Conservation (phyloP, 208 protist species). For the Trypanosomatidae sp. region DNA sequence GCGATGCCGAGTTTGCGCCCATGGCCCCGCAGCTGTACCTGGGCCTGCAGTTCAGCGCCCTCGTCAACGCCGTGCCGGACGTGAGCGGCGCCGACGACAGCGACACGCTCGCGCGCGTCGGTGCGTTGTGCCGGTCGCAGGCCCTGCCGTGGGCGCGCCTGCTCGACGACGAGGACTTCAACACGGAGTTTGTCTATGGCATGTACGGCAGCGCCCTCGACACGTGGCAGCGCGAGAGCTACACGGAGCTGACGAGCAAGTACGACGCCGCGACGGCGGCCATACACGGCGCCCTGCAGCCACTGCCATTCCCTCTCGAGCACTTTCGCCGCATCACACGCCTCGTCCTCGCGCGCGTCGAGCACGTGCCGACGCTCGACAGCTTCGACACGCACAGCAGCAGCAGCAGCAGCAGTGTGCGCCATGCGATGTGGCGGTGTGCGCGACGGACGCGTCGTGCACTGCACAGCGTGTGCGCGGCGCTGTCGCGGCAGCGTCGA, state of each 20-base stretch:
- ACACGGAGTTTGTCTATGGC: conserved; percentile 73
- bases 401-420: no score
- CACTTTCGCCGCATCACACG: conserved; percentile 72
- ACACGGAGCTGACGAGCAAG: conserved; percentile 70
- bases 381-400: conserved; percentile 42
- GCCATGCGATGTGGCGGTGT: no score
- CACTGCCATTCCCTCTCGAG: conserved; percentile 64
- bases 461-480: no score
- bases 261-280: conserved; percentile 46
- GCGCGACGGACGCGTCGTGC: no score
- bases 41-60: conserved; percentile 67
- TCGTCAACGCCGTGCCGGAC: conserved; percentile 53
- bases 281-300: conserved; percentile 33
- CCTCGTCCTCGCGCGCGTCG: conserved; percentile 60
- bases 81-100: conserved; percentile 16
- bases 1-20: conserved; percentile 53
- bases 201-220: conserved; percentile 88
- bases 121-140: conserved; percentile 22
- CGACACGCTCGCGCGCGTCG: conserved; percentile 24
- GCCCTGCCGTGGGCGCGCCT: conserved; percentile 72
- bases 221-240: conserved; percentile 74
- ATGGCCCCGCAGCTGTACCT: conserved; percentile 83
- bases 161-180: conserved; percentile 87
- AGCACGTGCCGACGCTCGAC: conserved; percentile 54
- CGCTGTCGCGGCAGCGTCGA: no score